These are phyloP conservation scores for Leccinum boreale DNA, from an alignment of 768 basidiomycete species.

Conservation along the genomic window DNA sequence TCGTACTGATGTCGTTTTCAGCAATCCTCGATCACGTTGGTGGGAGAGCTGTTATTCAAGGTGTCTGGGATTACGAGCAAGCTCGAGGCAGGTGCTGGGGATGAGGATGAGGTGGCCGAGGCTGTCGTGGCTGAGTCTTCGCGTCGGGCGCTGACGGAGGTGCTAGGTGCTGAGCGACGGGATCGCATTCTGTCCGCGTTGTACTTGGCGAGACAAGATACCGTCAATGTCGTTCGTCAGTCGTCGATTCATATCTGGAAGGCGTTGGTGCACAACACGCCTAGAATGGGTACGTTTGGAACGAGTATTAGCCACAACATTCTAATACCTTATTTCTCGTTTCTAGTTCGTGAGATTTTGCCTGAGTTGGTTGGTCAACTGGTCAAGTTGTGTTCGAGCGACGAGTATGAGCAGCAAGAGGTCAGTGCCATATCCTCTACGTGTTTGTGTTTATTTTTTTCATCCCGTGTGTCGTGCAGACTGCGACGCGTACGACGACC, in stretches of 20 bases:
- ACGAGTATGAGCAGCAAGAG: slow-evolving; percentile 88
- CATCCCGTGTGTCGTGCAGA: slow-evolving; percentile 35
- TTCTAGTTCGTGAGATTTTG: slow-evolving; percentile 81
- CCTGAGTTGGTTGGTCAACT: slow-evolving; percentile 80
- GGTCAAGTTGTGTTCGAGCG: slow-evolving; percentile 71
- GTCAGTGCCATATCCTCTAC: slow-evolving; percentile 34
- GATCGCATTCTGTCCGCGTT: slow-evolving; percentile 89
- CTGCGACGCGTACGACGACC: slow-evolving; percentile 79
- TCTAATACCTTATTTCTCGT: slow-evolving; percentile 9
- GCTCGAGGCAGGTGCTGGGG: slow-evolving; percentile 68
- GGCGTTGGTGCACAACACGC: slow-evolving; percentile 92
- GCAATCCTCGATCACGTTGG: slow-evolving; percentile 95
- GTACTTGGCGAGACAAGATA: slow-evolving; percentile 92
- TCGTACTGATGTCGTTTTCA: slow-evolving; percentile 23
- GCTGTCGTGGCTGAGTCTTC: slow-evolving; percentile 72
- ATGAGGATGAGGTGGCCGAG: slow-evolving; percentile 67
- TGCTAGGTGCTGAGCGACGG: slow-evolving; percentile 82
- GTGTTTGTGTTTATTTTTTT: neutral
- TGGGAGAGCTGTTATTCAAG: slow-evolving; percentile 95
- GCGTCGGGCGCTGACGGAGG: slow-evolving; percentile 79
- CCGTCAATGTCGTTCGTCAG: slow-evolving; percentile 84
- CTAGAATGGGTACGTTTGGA: slow-evolving; percentile 64
- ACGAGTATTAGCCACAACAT: neutral
- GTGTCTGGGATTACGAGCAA: slow-evolving; percentile 95
- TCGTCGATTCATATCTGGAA: slow-evolving; percentile 98